Evolutionary conservation across 2,329 filamentous ascomycete species (phyloP).

Genomic region (Colletotrichum tropicicola): DNA sequence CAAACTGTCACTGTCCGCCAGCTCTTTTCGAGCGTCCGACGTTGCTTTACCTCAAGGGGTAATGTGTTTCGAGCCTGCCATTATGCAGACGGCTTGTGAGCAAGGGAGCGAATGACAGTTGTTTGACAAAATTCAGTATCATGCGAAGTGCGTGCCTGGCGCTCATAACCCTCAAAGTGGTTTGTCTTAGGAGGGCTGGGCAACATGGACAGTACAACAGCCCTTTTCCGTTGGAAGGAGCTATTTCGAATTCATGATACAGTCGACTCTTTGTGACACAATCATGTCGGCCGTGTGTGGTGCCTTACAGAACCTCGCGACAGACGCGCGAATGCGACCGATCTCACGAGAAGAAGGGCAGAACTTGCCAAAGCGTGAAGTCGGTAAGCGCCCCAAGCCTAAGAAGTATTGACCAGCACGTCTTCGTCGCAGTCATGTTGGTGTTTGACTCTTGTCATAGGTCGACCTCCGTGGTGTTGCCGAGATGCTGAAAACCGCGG

Average conservation of each 20-base stretch:
- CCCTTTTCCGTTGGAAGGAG: too few relatives aligned
- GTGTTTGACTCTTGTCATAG: neutral
- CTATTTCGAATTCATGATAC: too few relatives aligned
- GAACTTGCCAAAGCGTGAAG: neutral
- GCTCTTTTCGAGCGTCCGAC: neutral
- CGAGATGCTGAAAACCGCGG: neutral
- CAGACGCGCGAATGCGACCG: too few relatives aligned
- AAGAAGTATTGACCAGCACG: neutral
- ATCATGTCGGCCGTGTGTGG: too few relatives aligned
- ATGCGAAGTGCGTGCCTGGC: too few relatives aligned
- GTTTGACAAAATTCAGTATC: neutral
- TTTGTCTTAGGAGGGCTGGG: neutral
- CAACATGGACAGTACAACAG: too few relatives aligned
- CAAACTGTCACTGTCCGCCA: neutral
- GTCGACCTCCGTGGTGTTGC: neutral
- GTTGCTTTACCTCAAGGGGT: neutral
- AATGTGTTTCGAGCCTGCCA: conserved; percentile 6
- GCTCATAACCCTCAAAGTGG: too few relatives aligned
- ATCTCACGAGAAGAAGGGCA: too few relatives aligned
- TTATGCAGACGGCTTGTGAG: neutral
- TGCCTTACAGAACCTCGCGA: too few relatives aligned
- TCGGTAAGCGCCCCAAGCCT: neutral
- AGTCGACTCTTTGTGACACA: too few relatives aligned
- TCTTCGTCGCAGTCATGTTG: neutral
- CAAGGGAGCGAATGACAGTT: neutral